phyloP scores from a whole-genome alignment of 2,329 filamentous ascomycete species.

The Aspergillus pseudoviridinutans region DNA sequence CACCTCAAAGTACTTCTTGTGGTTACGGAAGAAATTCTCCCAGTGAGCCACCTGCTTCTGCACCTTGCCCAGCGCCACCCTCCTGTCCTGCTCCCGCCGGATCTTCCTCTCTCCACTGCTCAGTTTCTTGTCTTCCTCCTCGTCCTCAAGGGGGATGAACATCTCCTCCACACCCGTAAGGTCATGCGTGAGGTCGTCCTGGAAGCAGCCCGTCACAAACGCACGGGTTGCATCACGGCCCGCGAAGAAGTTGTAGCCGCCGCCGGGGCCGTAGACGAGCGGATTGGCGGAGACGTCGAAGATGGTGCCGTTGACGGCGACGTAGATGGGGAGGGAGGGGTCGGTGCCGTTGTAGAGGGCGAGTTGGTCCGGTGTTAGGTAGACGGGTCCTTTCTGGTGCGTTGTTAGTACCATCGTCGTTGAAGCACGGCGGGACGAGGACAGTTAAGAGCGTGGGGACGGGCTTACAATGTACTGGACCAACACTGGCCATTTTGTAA shows the following conservation, averaged over 20 bases:
- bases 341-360: slow-evolving; percentile 73
- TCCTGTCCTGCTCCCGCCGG: slow-evolving; percentile 59
- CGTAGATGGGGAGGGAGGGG: slow-evolving; percentile 72
- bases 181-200: slow-evolving; percentile 77
- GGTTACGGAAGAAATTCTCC: slow-evolving; percentile 76
- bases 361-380: slow-evolving; percentile 73
- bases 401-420: background rate
- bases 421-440: too few relatives aligned
- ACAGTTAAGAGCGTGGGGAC: background rate
- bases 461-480: slow-evolving; percentile 55
- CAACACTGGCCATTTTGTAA: slow-evolving; percentile 55
- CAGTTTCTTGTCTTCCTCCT: slow-evolving; percentile 32
- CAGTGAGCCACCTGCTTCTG: slow-evolving; percentile 70
- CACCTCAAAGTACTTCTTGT: slow-evolving; percentile 75
- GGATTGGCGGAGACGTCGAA: slow-evolving; percentile 60
- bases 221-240: slow-evolving; percentile 82
- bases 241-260: slow-evolving; percentile 81
- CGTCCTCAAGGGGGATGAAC: slow-evolving; percentile 67
- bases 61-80: slow-evolving; percentile 62
- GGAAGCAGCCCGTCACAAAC: slow-evolving; percentile 91
- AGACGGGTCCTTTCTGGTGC: slow-evolving; percentile 53
- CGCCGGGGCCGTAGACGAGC: slow-evolving; percentile 70
- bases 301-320: slow-evolving; percentile 71
- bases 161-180: slow-evolving; percentile 83
- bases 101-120: slow-evolving; percentile 44